phyloP scores from a whole-genome alignment of 768 basidiomycete genomes.

The Epithele typhae region DNA sequence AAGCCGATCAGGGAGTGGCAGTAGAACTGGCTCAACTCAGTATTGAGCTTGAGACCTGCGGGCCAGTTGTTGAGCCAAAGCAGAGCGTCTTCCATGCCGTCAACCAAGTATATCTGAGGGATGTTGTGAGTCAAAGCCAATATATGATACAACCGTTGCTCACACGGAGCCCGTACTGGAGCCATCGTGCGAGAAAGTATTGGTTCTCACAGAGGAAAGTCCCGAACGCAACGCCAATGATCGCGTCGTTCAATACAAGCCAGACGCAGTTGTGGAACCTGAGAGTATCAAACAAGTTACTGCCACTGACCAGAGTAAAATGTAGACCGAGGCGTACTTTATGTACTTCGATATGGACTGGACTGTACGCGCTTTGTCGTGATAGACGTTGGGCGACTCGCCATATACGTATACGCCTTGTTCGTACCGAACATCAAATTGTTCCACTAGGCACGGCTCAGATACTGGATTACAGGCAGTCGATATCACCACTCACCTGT shows the following conservation, averaged over 20 bases:
- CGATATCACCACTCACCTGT: conserved; percentile 4
- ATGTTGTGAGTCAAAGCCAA: neutral
- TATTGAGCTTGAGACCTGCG: conserved; percentile 92
- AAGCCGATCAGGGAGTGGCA: conserved; percentile 65
- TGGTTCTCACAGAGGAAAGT: conserved; percentile 67
- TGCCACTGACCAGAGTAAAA: neutral
- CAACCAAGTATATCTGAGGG: conserved; percentile 38
- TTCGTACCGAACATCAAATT: conserved; percentile 17
- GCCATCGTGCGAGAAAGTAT: conserved; percentile 36
- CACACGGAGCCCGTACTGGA: conserved; percentile 25
- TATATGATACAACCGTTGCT: conserved; percentile 2
- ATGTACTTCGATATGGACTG: conserved; percentile 53
- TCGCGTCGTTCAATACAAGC: conserved; percentile 88
- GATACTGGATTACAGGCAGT: neutral
- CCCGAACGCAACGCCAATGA: conserved; percentile 73
- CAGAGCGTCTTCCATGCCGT: conserved; percentile 48
- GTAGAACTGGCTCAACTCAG: conserved; percentile 85
- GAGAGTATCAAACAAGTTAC: neutral
- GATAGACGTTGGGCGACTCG: conserved; percentile 30
- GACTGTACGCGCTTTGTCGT: conserved; percentile 12
- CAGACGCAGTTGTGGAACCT: conserved; percentile 93
- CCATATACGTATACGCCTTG: conserved; percentile 27
- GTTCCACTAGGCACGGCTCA: conserved; percentile 7
- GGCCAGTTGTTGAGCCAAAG: conserved; percentile 95
- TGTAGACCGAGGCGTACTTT: conserved; percentile 39